A percentile compares a stretch with the other conserved stretches of the same genome.
phyloP scores from a whole-genome alignment of 495 filamentous ascomycete genomes.

The Letharia lupina region DNA sequence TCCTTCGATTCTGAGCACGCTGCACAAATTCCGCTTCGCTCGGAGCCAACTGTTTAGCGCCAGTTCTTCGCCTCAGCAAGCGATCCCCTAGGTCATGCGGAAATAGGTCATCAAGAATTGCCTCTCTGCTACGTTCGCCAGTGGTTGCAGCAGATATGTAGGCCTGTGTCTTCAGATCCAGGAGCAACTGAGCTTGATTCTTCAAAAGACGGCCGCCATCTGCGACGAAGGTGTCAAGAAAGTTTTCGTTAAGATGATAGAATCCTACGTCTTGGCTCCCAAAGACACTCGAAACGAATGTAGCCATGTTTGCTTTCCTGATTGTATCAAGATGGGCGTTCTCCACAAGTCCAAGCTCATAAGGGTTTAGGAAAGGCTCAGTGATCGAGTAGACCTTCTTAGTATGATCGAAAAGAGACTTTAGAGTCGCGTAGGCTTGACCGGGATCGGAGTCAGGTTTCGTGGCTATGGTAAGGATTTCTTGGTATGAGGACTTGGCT shows the following conservation, averaged over 20 bases:
- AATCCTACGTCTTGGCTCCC: constrained; percentile 76
- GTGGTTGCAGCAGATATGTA: constrained; percentile 66
- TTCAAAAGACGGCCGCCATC: constrained; percentile 64
- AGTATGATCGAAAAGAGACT: constrained; percentile 70
- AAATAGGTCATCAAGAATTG: constrained; percentile 66
- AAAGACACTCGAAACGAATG: constrained; percentile 74
- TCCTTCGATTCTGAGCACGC: constrained; percentile 53
- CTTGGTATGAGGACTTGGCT: constrained; percentile 57
- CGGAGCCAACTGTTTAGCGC: constrained; percentile 52
- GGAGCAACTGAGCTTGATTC: constrained; percentile 60
- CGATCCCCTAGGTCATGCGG: constrained; percentile 57
- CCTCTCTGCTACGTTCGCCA: constrained; percentile 54
- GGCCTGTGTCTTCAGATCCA: constrained; percentile 80
- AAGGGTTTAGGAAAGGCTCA: constrained; percentile 60
- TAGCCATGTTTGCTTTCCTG: constrained; percentile 78
- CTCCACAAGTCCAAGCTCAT: constrained; percentile 63
- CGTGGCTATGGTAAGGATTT: constrained; percentile 67
- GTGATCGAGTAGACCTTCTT: constrained; percentile 69
- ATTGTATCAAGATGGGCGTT: constrained; percentile 64
- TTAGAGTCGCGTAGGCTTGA: constrained; percentile 72
- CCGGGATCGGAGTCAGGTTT: constrained; percentile 65
- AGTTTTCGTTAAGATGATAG: constrained; percentile 73
- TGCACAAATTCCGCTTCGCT: constrained; percentile 69
- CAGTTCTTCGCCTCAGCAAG: constrained; percentile 56
- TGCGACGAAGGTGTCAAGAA: constrained; percentile 75